Percentiles rank a stretch among this genome's conserved stretches.
phyloP scores from a whole-genome alignment of 2,329 filamentous ascomycete species.

The Monosporascus sp. region DNA sequence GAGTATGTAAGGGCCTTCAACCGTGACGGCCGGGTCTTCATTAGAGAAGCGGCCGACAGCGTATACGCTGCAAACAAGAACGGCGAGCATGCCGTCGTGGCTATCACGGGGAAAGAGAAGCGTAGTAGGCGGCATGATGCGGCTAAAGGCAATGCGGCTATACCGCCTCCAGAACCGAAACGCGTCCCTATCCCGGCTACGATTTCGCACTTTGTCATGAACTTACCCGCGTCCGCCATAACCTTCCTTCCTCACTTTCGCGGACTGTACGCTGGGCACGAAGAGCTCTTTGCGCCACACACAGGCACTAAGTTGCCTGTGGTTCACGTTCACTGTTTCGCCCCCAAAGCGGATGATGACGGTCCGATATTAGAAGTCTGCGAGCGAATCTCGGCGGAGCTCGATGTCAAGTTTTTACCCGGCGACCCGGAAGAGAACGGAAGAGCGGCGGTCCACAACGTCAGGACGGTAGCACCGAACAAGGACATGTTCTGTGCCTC shows the following conservation, averaged over 20 bases:
- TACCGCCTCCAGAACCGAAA: slow-evolving; percentile 28
- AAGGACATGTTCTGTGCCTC: slow-evolving; percentile 97
- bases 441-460: slow-evolving; percentile 57
- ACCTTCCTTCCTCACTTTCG: slow-evolving; percentile 73
- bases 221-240: slow-evolving; percentile 84
- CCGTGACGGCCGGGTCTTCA: slow-evolving; percentile 76
- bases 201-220: slow-evolving; percentile 96
- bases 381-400: slow-evolving; percentile 55
- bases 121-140: slow-evolving; percentile 19
- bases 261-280: slow-evolving; percentile 71
- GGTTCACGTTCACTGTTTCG: slow-evolving; percentile 94
- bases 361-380: slow-evolving; percentile 60
- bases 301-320: slow-evolving; percentile 63
- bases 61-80: slow-evolving; percentile 46
- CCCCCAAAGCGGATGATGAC: slow-evolving; percentile 72
- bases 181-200: slow-evolving; percentile 59
- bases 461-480: slow-evolving; percentile 83
- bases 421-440: slow-evolving; percentile 42
- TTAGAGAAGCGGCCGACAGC: slow-evolving; percentile 60
- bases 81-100: slow-evolving; percentile 49
- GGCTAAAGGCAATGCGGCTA: slow-evolving; percentile 23
- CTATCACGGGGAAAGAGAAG: slow-evolving; percentile 43
- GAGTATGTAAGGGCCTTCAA: slow-evolving; percentile 76
- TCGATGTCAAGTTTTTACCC: slow-evolving; percentile 53
- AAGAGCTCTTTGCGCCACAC: slow-evolving; percentile 58